Base-by-base conservation (phyloP, 495 filamentous ascomycete species). In the Xylaria nigripes region DNA sequence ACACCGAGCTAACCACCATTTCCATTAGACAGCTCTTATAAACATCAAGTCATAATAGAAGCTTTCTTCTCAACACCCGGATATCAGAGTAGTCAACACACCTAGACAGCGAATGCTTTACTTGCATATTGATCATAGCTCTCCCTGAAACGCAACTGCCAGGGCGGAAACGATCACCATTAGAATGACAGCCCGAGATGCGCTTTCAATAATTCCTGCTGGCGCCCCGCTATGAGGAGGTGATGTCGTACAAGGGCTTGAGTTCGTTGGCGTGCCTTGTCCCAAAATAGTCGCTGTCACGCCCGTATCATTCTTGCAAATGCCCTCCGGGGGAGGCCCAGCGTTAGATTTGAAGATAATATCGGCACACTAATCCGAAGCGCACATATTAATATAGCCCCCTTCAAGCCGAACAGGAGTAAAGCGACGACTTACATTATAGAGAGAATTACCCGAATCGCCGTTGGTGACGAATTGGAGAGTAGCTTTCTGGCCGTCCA, bases 401-500 rank as follows among this genome's bases (percentile, higher is more conserved):
- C n/a, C n/a, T n/a, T n/a, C 25, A 46, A 25, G 18, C 21, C 4
- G 15, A 24, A 42, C 29, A 29, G 2, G 7, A 1, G 5, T 24
- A 41, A 3, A 25, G 22, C 10, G 1, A 25, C 30, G 53, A 73
- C 79, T 64, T 66, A 82, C 80, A 58, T 85, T 86, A 57, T 85
- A 86, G 47, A 86, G 58, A 7, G 75, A 72, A 44, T 60, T 66
- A 6, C 82, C 83, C 7, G 50, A 68, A 0, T 55, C 50, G 4
- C 69, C 71, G 6, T 77, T 61, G 23, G 81, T 83, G 21, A 84
- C 71, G 27, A 86, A 68, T 64, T 86, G 83, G 45, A 86, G 55
- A 34, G 66, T 75, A 10, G 68, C 83, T 34, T 71, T 63, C 23
- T 54, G 58, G 15, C 83, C 83, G 22, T 86, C 81, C 22, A 50